A percentile compares a stretch with the other conserved stretches of the same genome.
phyloP scores from a whole-genome alignment of 805 yeast species.

The Pichia eremophila region DNA sequence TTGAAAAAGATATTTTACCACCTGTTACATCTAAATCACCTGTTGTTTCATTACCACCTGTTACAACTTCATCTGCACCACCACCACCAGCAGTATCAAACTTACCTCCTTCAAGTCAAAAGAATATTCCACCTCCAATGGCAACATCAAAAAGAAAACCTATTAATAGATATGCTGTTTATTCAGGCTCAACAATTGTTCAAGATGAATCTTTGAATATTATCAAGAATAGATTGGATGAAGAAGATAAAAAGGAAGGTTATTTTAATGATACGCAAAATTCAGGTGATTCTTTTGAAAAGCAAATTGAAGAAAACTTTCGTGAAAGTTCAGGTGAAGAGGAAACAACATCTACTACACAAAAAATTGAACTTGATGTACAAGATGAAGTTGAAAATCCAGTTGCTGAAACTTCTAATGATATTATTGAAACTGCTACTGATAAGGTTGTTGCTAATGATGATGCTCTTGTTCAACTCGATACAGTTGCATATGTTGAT shows the following conservation, averaged over 20 bases:
- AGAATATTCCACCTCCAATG: background rate
- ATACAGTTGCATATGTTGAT: too few relatives aligned
- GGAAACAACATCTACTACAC: too few relatives aligned
- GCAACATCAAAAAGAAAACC: background rate
- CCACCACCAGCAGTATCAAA: too few relatives aligned
- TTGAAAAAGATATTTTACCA: too few relatives aligned
- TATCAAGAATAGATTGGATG: too few relatives aligned
- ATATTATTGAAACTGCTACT: background rate
- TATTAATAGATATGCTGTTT: slow-evolving; percentile 1
- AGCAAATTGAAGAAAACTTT: too few relatives aligned
- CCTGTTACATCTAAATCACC: too few relatives aligned
- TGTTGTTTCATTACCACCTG: too few relatives aligned
- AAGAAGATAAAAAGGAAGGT: background rate
- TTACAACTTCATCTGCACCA: too few relatives aligned
- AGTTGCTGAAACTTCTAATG: background rate
- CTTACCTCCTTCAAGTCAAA: too few relatives aligned
- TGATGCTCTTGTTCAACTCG: too few relatives aligned
- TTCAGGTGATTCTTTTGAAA: background rate
- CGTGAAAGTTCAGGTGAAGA: too few relatives aligned
- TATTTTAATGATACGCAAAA: background rate
- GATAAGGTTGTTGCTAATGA: background rate
- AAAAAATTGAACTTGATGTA: background rate
- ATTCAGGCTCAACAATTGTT: background rate
- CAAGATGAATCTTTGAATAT: background rate
- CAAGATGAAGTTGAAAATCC: background rate